Conservation (phyloP, 257 asterid genomes). For the Ehretia macrophylla region DNA sequence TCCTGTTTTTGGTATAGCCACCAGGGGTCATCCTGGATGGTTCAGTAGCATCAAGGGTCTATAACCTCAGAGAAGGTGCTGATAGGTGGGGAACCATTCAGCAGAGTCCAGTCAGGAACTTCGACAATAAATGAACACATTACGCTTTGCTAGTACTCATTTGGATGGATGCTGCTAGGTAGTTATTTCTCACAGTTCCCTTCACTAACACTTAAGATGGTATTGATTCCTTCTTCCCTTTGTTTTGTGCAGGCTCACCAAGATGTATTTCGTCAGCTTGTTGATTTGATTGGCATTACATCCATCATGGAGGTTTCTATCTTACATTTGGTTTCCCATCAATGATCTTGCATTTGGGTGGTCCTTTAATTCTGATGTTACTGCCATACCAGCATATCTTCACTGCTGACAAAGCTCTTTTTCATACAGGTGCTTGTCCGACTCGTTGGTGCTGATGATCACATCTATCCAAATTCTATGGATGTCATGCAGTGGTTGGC, state of each 20-base stretch:
- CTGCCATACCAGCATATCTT: neutral
- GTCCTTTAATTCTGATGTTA: conserved; percentile 11
- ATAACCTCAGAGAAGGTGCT: too few relatives aligned
- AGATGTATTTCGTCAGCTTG: conserved; percentile 80
- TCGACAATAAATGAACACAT: too few relatives aligned
- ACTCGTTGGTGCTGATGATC: conserved; percentile 90
- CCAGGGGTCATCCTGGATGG: too few relatives aligned
- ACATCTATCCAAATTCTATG: conserved; percentile 67
- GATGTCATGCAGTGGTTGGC: conserved; percentile 98
- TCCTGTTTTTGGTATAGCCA: too few relatives aligned
- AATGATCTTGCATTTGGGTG: conserved; percentile 5
- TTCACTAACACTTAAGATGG: too few relatives aligned
- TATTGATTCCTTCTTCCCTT: conserved; percentile 3
- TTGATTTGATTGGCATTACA: conserved; percentile 95
- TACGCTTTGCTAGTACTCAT: too few relatives aligned
- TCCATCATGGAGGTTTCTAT: conserved; percentile 94
- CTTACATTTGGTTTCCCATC: conserved; percentile 1
- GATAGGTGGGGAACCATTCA: too few relatives aligned
- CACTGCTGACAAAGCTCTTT: conserved; percentile 21
- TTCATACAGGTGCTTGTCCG: conserved; percentile 80
- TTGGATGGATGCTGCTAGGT: too few relatives aligned
- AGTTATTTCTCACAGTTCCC: too few relatives aligned
- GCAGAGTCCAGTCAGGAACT: too few relatives aligned
- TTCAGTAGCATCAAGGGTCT: too few relatives aligned
- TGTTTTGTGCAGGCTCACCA: conserved; percentile 63